Evolutionary conservation across 306 rosid species (phyloP).

Genomic region (Adenanthera pavonina): DNA sequence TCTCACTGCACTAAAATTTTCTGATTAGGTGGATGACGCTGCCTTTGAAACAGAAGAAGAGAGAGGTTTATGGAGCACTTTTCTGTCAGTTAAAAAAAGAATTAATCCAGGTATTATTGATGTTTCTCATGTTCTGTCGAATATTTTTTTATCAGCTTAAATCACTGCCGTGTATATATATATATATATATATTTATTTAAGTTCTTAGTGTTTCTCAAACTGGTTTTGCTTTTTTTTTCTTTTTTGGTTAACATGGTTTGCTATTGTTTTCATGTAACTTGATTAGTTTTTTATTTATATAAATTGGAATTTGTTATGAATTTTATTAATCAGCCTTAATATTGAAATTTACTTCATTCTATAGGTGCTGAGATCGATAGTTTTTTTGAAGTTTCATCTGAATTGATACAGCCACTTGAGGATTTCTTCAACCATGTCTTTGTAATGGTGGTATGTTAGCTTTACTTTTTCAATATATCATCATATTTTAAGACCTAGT

Average conservation of each 20-base stretch:
- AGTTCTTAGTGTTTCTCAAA: too few species aligned
- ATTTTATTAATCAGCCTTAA: neutral
- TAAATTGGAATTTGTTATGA: neutral
- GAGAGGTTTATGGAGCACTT: slow-evolving; percentile 73
- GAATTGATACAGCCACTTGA: slow-evolving; percentile 88
- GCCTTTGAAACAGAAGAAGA: slow-evolving; percentile 81
- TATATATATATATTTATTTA: neutral
- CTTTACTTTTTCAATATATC: slow-evolving; percentile 19
- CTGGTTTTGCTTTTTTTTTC: too few species aligned
- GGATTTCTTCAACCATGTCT: slow-evolving; percentile 81
- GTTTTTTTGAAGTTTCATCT: slow-evolving; percentile 71
- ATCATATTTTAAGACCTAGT: neutral
- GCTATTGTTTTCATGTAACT: slow-evolving; percentile 3
- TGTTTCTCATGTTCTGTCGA: slow-evolving; percentile 9
- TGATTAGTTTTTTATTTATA: neutral
- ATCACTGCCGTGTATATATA: neutral
- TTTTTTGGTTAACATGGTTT: neutral
- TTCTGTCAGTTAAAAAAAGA: slow-evolving; percentile 59
- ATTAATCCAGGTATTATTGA: slow-evolving; percentile 61
- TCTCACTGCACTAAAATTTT: slow-evolving; percentile 26
- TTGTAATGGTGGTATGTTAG: slow-evolving; percentile 93
- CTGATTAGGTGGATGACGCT: slow-evolving; percentile 71
- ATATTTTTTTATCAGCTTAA: neutral
- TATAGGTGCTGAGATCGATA: slow-evolving; percentile 71
- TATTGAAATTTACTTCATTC: slow-evolving; percentile 28